Conservation (phyloP, 768 basidiomycete species). For the Tephrocybe rancida region DNA sequence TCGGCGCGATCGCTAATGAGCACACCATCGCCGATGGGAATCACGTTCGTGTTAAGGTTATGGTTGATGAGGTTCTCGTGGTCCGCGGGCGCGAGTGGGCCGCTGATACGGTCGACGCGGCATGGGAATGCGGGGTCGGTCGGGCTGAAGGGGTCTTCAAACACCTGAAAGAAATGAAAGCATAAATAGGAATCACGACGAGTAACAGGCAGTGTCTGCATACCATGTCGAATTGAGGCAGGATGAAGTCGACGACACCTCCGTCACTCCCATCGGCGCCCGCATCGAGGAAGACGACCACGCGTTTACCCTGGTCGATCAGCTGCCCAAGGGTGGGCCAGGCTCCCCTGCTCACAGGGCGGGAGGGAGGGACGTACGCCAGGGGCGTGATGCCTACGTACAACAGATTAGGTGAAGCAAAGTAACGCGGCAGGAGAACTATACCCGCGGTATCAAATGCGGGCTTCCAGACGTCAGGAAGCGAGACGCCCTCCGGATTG, state of each 20-base stretch:
- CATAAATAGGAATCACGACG: background rate
- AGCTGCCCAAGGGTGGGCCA: conserved; percentile 69
- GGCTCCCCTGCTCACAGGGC: conserved; percentile 41
- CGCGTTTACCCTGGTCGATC: conserved; percentile 56
- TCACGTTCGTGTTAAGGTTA: conserved; percentile 48
- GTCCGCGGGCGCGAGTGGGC: conserved; percentile 6
- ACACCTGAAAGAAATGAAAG: background rate
- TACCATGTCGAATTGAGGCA: conserved; percentile 16
- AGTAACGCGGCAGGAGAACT: background rate
- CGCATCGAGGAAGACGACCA: conserved; percentile 25
- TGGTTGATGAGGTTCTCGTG: conserved; percentile 50
- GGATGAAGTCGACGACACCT: conserved; percentile 10
- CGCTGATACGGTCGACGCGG: conserved; percentile 5
- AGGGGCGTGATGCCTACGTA: conserved; percentile 39
- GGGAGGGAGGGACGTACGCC: conserved; percentile 54
- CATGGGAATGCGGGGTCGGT: conserved; percentile 7
- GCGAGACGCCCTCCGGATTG: conserved; percentile 57
- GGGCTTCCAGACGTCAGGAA: conserved; percentile 51
- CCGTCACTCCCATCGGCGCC: conserved; percentile 11
- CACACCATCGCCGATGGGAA: conserved; percentile 25
- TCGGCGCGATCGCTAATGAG: conserved; percentile 39
- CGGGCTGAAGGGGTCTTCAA: conserved; percentile 7
- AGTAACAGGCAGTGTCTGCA: background rate
- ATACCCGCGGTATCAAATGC: conserved; percentile 52
- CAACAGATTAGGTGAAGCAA: background rate